Evolutionary conservation across 1,284 basidiomycete genomes (phyloP), one percentile per base, ranked within the genome.

Genomic region (Rhodotorula glutinis): DNA sequence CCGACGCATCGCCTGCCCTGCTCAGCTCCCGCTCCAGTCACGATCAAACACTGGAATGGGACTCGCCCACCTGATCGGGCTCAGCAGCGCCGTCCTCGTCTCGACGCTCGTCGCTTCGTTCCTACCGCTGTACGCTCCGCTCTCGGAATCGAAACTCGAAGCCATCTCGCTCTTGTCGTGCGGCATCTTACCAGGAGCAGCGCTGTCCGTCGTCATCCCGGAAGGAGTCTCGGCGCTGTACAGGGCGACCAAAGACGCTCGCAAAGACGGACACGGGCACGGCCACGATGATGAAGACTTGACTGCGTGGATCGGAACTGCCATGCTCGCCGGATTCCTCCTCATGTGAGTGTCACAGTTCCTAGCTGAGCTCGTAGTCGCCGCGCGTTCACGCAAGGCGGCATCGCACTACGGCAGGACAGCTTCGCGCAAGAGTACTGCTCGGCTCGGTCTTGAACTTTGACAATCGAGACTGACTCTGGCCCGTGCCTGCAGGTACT

Each of bases 121-220:
- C 73, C 77, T 90, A 46, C 92, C 92, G 0, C 79, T 94, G 56
- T 85, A 85, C 55, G 84, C 91, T 72, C 80, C 84, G 27, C 85
- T 90, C 73, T 88, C 88, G 41, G 53, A 33, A 10, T 4, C 23
- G n/a, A 38, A 23, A 27, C 21, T 69, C 63, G 33, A 53, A 21
- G 52, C 58, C 30, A 59, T 67, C 43, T 49, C 57, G 14, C 27
- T 54, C 57, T 38, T 55, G 53, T 44, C 41, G 29, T 88, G 88
- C 40, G 92, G 92, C n/a, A 80, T 96, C 25, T 83, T 96, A 30
- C 83, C 95, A 30, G 92, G 92, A 21, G 89, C 92, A 10, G 91
- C 91, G 0, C 80, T 96, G 72, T 90, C 91, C 16, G 86, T 96
- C 40, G 91, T 96, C 75, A 88, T 96, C 63, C 92, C 92, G 27